Percentiles rank a stretch among this genome's conserved stretches.
Conservation (phyloP, 441 rosid species). For the Gossypium lobatum region DNA sequence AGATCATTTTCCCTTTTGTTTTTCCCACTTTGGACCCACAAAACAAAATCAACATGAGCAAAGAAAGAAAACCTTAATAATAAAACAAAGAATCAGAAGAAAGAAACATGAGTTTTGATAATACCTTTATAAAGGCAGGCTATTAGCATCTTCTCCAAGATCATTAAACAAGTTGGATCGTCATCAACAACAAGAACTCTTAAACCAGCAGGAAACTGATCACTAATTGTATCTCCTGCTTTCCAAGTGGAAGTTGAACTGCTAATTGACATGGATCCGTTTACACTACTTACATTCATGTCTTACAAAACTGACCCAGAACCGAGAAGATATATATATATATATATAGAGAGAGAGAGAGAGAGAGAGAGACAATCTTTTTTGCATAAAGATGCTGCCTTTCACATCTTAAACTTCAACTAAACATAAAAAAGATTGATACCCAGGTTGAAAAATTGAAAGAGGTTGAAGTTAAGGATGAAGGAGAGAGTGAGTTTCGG, state of each 20-base stretch:
- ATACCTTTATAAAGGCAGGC: conserved; percentile 74
- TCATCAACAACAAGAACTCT: conserved; percentile 89
- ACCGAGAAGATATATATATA: background rate
- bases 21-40: background rate
- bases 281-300: conserved; percentile 54
- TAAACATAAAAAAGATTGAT: conserved; percentile 1
- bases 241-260: conserved; percentile 42
- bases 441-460: conserved; percentile 24
- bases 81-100: background rate
- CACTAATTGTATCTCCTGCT: conserved; percentile 37
- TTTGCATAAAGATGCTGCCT: conserved; percentile 9
- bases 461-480: conserved; percentile 28
- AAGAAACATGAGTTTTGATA: background rate
- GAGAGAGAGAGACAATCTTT: background rate
- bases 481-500: conserved; percentile 13
- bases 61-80: conserved; percentile 6
- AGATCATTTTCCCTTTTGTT: background rate
- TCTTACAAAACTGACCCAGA: conserved; percentile 18
- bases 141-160: conserved; percentile 81
- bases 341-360: background rate
- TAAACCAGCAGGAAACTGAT: conserved; percentile 74
- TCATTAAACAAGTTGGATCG: conserved; percentile 85
- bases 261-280: conserved; percentile 49
- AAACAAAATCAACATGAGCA: conserved; percentile 12
- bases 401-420: conserved; percentile 31